A percentile compares a stretch with the other conserved stretches of the same genome.
phyloP scores from a whole-genome alignment of 1,284 basidiomycete genomes.

The Naganishia sp. region DNA sequence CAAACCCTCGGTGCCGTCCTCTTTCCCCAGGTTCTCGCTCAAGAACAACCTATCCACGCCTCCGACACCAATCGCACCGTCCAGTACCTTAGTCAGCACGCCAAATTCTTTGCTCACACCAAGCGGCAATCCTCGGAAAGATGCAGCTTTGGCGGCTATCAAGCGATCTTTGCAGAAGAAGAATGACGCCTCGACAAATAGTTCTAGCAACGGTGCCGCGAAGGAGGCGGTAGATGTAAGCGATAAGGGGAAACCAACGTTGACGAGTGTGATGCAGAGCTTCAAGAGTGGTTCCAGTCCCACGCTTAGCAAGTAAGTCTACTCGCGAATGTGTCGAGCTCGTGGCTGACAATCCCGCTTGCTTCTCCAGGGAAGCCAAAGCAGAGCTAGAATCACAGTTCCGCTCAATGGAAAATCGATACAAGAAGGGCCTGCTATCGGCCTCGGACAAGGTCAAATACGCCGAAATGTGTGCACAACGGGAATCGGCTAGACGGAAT shows the following conservation, averaged over 20 bases:
- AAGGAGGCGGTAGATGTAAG: background rate
- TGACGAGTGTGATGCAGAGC: slow-evolving; percentile 22
- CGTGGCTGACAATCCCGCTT: background rate
- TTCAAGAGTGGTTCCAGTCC: slow-evolving; percentile 21
- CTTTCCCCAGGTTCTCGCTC: slow-evolving; percentile 15
- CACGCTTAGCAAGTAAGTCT: slow-evolving; percentile 20
- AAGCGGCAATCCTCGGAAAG: slow-evolving; percentile 29
- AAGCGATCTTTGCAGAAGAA: slow-evolving; percentile 30
- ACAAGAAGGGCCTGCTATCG: slow-evolving; percentile 52
- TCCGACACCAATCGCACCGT: background rate
- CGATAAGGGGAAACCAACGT: slow-evolving; percentile 17
- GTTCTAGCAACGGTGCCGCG: background rate
- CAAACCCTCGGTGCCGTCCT: slow-evolving; percentile 6
- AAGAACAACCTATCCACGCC: slow-evolving; percentile 22
- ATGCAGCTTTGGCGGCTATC: slow-evolving; percentile 33
- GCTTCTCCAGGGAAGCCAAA: slow-evolving; percentile 42
- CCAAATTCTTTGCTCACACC: slow-evolving; percentile 18
- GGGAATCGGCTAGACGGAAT: slow-evolving; percentile 41
- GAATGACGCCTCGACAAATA: slow-evolving; percentile 1
- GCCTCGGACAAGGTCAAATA: slow-evolving; percentile 55
- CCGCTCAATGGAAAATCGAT: slow-evolving; percentile 49
- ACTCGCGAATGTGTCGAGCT: background rate
- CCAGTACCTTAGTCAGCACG: background rate
- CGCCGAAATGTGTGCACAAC: slow-evolving; percentile 49
- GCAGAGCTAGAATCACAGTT: slow-evolving; percentile 47